These are phyloP conservation scores for Aspergillus carbonarius DNA, from an alignment of 2,329 filamentous ascomycete species.

Conservation along the genomic window DNA sequence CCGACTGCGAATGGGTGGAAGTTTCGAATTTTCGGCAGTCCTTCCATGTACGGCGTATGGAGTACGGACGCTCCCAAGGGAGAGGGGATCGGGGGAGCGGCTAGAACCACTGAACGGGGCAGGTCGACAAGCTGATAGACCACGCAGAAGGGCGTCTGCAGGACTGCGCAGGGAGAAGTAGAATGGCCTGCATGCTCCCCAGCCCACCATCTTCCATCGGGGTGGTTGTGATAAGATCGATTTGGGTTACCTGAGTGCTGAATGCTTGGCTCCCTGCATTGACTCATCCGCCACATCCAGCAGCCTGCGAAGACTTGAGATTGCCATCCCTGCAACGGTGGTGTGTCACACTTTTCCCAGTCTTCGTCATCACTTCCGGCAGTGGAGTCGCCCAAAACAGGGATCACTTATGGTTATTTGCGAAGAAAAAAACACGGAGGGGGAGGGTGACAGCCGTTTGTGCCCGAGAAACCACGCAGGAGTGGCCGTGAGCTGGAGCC, in stretches of 20 bases:
- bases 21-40: neutral
- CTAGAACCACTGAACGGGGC: neutral
- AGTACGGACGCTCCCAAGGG: neutral
- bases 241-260: neutral
- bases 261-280: neutral
- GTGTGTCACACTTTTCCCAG: neutral
- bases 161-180: neutral
- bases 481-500: neutral
- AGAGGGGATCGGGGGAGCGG: neutral
- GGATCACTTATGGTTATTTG: neutral
- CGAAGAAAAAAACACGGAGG: neutral
- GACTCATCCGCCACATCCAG: neutral
- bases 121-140: neutral
- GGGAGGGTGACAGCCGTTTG: constrained; percentile 6
- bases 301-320: neutral
- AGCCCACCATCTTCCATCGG: neutral
- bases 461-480: neutral
- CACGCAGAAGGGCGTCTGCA: neutral
- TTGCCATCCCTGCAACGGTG: neutral
- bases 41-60: neutral
- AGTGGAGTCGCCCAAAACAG: neutral
- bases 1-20: neutral
- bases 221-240: neutral
- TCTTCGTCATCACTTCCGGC: neutral
- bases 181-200: neutral